Evolutionary conservation across 2,329 filamentous ascomycete species (phyloP).

Genomic region (Ceratocystis lukuohia): DNA sequence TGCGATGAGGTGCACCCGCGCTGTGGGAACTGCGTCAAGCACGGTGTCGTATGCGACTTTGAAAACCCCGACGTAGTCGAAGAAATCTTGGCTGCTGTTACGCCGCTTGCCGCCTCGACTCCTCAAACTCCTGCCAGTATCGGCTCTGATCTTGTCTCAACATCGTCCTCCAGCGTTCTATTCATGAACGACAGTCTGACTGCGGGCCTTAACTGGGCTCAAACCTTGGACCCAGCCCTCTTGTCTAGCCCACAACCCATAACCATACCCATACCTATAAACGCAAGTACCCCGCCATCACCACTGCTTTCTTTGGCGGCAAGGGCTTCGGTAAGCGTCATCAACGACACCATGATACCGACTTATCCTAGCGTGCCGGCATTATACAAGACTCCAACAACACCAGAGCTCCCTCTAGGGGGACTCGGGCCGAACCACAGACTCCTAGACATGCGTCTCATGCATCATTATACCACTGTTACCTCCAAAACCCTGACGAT

Average conservation of each 20-base stretch:
- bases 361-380: conserved; percentile 22
- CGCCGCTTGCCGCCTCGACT: conserved; percentile 23
- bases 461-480: conserved; percentile 50
- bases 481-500: conserved; percentile 48
- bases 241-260: not conserved
- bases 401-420: conserved; percentile 14
- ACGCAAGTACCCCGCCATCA: conserved; percentile 20
- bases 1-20: conserved; percentile 53
- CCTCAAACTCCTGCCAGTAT: conserved; percentile 22
- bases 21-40: conserved; percentile 54
- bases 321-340: conserved; percentile 23
- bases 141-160: conserved; percentile 18
- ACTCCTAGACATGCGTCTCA: conserved; percentile 47
- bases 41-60: conserved; percentile 54
- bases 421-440: conserved; percentile 23
- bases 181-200: conserved; percentile 2
- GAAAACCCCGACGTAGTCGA: conserved; percentile 38
- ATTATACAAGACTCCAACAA: conserved; percentile 27
- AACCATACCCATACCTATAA: conserved; percentile 4
- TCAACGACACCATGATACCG: conserved; percentile 18
- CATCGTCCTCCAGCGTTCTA: conserved; percentile 19
- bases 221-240: conserved; percentile 19
- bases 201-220: not conserved
- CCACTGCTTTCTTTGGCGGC: conserved; percentile 14
- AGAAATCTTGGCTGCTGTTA: conserved; percentile 31